Conservation (phyloP, 257 asterid species). For the Schizonepeta tenuifolia region DNA sequence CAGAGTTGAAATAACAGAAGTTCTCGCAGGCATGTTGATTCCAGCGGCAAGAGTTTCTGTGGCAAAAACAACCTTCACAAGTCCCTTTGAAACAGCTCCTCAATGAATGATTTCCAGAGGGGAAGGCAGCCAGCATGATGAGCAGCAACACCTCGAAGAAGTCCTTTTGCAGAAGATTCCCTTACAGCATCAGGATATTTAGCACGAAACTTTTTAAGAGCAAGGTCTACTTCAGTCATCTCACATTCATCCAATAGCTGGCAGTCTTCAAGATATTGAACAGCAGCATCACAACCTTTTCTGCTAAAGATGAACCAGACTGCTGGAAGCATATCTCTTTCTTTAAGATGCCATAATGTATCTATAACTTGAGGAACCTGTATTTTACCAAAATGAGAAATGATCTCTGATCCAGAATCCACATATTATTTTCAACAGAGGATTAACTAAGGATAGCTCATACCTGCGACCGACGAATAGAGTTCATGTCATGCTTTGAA, state of each 20-base stretch:
- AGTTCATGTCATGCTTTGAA: constrained; percentile 72
- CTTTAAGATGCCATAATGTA: constrained; percentile 86
- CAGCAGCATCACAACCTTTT: constrained; percentile 99
- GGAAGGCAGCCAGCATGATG: constrained; percentile 99
- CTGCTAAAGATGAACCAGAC: constrained; percentile 99
- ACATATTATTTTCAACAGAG: constrained; percentile 23
- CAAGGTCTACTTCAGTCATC: constrained; percentile 86
- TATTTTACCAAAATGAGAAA: not conserved
- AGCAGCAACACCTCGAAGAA: constrained; percentile 94
- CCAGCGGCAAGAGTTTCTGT: constrained; percentile 99
- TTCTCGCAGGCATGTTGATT: constrained; percentile 99
- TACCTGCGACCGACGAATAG: constrained; percentile 84
- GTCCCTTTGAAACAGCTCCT: constrained; percentile 92
- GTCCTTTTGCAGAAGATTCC: constrained; percentile 86
- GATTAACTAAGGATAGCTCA: constrained; percentile 32
- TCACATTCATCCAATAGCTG: constrained; percentile 84
- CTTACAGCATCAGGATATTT: constrained; percentile 95
- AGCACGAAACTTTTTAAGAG: constrained; percentile 77
- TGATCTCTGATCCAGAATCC: constrained; percentile 23
- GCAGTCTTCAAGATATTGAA: constrained; percentile 82
- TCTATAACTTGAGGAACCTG: constrained; percentile 96
- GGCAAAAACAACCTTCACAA: constrained; percentile 96
- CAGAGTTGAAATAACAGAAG: constrained; percentile 93
- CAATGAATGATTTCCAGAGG: constrained; percentile 94
- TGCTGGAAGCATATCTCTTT: constrained; percentile 94